Conservation (phyloP, 768 basidiomycete species). For the Multifurca ochricompacta region DNA sequence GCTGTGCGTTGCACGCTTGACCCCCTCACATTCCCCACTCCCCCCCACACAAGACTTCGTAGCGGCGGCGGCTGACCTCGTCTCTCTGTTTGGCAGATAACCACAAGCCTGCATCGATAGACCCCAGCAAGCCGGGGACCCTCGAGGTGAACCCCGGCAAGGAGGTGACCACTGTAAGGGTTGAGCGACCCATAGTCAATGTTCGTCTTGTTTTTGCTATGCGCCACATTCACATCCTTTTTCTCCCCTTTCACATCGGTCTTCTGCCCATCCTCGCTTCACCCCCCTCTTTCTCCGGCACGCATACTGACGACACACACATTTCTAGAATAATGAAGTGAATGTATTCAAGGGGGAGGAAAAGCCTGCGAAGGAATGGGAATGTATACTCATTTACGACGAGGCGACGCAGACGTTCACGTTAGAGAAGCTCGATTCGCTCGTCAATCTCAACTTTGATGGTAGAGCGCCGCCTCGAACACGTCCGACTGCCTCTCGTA, state of each 20-base stretch:
- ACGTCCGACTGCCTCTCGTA: slow-evolving; percentile 17
- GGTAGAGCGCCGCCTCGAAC: not conserved
- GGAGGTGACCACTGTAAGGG: slow-evolving; percentile 44
- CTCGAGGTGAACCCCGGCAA: slow-evolving; percentile 51
- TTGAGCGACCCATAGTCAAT: slow-evolving; percentile 61
- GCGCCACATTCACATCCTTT: too few species aligned
- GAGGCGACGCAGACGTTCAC: slow-evolving; percentile 39
- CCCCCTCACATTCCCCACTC: too few species aligned
- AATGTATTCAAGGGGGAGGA: slow-evolving; percentile 54
- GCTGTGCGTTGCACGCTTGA: too few species aligned
- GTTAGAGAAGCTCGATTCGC: slow-evolving; percentile 21
- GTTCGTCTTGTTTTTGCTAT: slow-evolving; percentile 43
- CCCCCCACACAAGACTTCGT: too few species aligned
- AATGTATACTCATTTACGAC: slow-evolving; percentile 77
- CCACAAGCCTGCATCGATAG: slow-evolving; percentile 68
- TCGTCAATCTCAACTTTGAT: slow-evolving; percentile 17
- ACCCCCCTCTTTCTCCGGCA: not conserved
- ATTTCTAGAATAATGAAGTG: slow-evolving; percentile 40
- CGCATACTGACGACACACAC: not conserved
- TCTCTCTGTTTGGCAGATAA: slow-evolving; percentile 46
- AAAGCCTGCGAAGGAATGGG: slow-evolving; percentile 53
- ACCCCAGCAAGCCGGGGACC: slow-evolving; percentile 54
- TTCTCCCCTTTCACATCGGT: too few species aligned
- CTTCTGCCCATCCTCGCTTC: not conserved
- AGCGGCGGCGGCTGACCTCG: too few species aligned